Percentiles rank a stretch among this genome's conserved stretches.
These are phyloP conservation scores for Mycena venus DNA, from an alignment of 768 basidiomycete species.

Conservation along the genomic window DNA sequence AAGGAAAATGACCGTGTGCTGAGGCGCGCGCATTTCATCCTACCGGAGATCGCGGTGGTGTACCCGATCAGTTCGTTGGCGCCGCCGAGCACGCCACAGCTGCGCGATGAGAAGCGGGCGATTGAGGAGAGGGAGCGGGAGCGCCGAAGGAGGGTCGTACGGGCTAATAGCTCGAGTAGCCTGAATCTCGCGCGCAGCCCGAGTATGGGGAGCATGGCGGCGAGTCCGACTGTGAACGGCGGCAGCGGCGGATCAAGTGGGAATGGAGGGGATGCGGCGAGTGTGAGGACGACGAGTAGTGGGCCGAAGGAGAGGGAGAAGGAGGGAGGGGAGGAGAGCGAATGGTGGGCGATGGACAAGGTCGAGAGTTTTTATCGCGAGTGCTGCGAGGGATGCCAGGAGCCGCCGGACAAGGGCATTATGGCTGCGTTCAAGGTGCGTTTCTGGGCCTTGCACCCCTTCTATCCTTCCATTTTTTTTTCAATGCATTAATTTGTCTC, in stretches of 20 bases:
- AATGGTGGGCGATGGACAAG: conserved; percentile 90
- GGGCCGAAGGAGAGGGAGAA: not conserved
- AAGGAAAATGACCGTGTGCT: conserved; percentile 70
- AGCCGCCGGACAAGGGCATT: conserved; percentile 73
- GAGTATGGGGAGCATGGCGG: not conserved
- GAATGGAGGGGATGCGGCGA: not conserved
- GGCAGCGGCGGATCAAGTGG: not conserved
- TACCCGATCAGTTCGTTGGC: conserved; percentile 91
- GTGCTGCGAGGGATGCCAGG: conserved; percentile 85
- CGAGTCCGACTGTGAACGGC: not conserved
- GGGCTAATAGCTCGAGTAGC: conserved; percentile 58
- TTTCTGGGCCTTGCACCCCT: too few relatives aligned
- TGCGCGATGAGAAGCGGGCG: conserved; percentile 87
- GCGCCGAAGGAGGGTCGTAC: conserved; percentile 73
- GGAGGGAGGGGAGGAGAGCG: conserved; percentile 53
- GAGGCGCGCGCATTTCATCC: conserved; percentile 92
- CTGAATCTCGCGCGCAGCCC: conserved; percentile 21
- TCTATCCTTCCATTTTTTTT: too few relatives aligned
- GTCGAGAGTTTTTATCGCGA: conserved; percentile 91
- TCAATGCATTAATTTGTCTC: too few relatives aligned
- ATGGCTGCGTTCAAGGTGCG: conserved; percentile 79
- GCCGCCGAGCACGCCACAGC: conserved; percentile 83
- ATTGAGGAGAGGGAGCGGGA: conserved; percentile 83
- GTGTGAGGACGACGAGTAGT: conserved; percentile 8
- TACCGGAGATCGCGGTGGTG: conserved; percentile 87